phyloP scores from a whole-genome alignment of 2,329 filamentous ascomycete species.

The Paraphoma sp. region DNA sequence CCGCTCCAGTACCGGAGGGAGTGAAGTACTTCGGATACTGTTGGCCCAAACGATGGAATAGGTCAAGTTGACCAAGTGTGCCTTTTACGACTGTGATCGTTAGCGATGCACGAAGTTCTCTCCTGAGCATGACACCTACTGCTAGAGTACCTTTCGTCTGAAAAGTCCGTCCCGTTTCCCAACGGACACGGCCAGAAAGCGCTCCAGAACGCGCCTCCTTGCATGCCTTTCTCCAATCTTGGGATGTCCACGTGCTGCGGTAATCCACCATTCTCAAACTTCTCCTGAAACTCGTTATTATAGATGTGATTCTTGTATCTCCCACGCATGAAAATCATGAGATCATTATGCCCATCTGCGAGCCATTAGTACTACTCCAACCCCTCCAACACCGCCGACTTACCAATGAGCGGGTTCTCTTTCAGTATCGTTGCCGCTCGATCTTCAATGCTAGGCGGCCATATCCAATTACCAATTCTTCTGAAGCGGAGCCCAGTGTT shows the following conservation, averaged over 20 bases:
- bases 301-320: slow-evolving; percentile 81
- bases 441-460: slow-evolving; percentile 31
- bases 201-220: slow-evolving; percentile 93
- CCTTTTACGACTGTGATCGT: slow-evolving; percentile 62
- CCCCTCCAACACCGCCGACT: slow-evolving; percentile 2
- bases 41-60: slow-evolving; percentile 68
- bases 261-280: slow-evolving; percentile 75
- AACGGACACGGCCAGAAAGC: slow-evolving; percentile 79
- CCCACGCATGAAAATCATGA: slow-evolving; percentile 74
- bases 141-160: slow-evolving; percentile 71
- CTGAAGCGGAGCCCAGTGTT: not conserved
- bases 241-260: slow-evolving; percentile 78
- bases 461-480: slow-evolving; percentile 1
- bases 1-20: slow-evolving; percentile 63
- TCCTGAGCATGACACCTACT: slow-evolving; percentile 55
- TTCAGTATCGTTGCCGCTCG: slow-evolving; percentile 44
- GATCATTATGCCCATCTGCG: slow-evolving; percentile 87
- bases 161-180: slow-evolving; percentile 72
- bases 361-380: slow-evolving; percentile 21
- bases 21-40: slow-evolving; percentile 75
- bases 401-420: slow-evolving; percentile 51
- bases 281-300: slow-evolving; percentile 69
- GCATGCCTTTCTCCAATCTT: slow-evolving; percentile 72
- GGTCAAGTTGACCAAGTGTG: slow-evolving; percentile 78
- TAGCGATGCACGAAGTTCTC: slow-evolving; percentile 1